These are phyloP conservation scores for Theobroma grandiflorum DNA, from an alignment of 441 rosid species.

Conservation along the genomic window DNA sequence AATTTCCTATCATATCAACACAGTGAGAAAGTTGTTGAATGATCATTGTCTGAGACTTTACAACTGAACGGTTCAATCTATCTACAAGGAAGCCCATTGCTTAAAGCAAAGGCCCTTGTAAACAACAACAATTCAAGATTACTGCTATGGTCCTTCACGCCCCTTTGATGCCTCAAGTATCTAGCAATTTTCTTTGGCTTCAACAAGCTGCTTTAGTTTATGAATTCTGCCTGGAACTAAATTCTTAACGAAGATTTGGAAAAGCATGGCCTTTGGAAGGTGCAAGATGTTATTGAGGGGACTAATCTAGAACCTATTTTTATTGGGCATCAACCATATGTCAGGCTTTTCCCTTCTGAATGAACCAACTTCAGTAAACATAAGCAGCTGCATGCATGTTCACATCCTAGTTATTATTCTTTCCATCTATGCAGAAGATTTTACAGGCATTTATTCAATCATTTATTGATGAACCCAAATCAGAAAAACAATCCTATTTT, in stretches of 20 bases:
- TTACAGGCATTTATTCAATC: slow-evolving; percentile 1
- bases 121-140: slow-evolving; percentile 1
- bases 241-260: not conserved
- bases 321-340: not conserved
- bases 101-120: not conserved
- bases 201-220: slow-evolving; percentile 9
- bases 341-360: not conserved
- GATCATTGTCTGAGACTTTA: not conserved
- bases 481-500: not conserved
- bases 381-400: not conserved
- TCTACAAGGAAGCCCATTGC: not conserved
- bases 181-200: slow-evolving; percentile 8
- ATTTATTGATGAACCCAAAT: slow-evolving; percentile 7
- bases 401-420: not conserved
- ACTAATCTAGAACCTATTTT: not conserved
- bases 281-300: not conserved
- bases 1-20: not conserved
- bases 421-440: slow-evolving; percentile 17
- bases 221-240: not conserved
- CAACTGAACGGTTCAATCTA: not conserved
- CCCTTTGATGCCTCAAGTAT: not conserved
- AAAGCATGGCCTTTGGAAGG: not conserved
- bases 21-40: not conserved
- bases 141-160: slow-evolving; percentile 8
- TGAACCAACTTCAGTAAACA: not conserved